phyloP scores from a whole-genome alignment of 2,329 filamentous ascomycete genomes.

The Fusarium vanettenii region DNA sequence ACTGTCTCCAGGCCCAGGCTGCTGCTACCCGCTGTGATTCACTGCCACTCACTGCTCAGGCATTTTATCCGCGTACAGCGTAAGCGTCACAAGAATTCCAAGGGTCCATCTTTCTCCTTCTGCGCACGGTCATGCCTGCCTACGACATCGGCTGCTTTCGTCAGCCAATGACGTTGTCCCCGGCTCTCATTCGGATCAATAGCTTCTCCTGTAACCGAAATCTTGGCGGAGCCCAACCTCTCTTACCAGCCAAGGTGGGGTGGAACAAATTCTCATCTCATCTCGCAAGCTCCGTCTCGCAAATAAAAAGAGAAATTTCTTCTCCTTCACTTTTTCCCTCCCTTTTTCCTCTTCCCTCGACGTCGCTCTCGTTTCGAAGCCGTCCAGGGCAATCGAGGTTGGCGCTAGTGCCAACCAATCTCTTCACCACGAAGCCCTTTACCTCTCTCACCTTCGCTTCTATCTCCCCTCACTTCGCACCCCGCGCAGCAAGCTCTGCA shows the following conservation, averaged over 20 bases:
- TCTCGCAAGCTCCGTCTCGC: conserved; percentile 41
- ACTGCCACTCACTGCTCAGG: not conserved
- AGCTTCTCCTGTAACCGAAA: conserved; percentile 13
- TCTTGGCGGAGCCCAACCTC: conserved; percentile 41
- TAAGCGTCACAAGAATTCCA: conserved; percentile 17
- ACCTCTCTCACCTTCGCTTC: conserved; percentile 63
- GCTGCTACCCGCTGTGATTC: not conserved
- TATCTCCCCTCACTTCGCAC: conserved; percentile 58
- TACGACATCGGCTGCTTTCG: conserved; percentile 29
- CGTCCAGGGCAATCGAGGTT: conserved; percentile 52
- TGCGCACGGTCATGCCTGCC: conserved; percentile 19
- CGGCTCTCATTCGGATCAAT: conserved; percentile 23
- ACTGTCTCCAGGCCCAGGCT: not conserved
- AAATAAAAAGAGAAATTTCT: conserved; percentile 41
- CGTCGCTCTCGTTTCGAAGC: conserved; percentile 41
- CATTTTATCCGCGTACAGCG: conserved; percentile 2
- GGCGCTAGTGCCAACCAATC: conserved; percentile 51
- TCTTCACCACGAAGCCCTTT: conserved; percentile 57
- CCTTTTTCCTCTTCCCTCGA: conserved; percentile 27
- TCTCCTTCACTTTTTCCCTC: conserved; percentile 16
- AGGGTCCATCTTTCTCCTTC: conserved; percentile 20
- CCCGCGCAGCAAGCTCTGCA: conserved; percentile 76
- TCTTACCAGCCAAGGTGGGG: conserved; percentile 40
- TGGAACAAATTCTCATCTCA: conserved; percentile 48
- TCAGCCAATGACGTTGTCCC: conserved; percentile 43